A percentile compares a stretch with the other conserved stretches of the same genome.
phyloP scores from a whole-genome alignment of 2,329 filamentous ascomycete genomes.

The Xylaria sp. region DNA sequence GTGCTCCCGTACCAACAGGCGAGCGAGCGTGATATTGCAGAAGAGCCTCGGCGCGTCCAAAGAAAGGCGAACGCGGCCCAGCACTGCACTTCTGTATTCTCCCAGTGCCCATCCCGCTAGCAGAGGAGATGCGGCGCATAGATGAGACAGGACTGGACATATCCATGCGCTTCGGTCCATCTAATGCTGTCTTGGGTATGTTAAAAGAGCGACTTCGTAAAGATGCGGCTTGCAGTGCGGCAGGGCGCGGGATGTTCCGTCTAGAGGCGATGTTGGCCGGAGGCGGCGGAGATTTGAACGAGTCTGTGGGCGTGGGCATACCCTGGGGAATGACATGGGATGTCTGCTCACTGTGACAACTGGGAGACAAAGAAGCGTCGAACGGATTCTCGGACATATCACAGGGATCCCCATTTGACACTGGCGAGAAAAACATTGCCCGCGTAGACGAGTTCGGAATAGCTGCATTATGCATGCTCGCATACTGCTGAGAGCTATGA shows the following conservation, averaged over 20 bases:
- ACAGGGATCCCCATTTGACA: conserved; percentile 36
- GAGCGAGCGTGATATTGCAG: conserved; percentile 57
- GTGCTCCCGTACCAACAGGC: conserved; percentile 54
- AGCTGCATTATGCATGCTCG: conserved; percentile 34
- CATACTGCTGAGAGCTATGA: conserved; percentile 39
- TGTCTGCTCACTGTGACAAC: conserved; percentile 35
- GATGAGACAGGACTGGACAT: conserved; percentile 54
- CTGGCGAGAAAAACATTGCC: conserved; percentile 41
- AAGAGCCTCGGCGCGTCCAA: conserved; percentile 59
- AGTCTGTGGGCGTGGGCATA: conserved; percentile 48
- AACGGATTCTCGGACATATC: conserved; percentile 37
- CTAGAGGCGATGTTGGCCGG: conserved; percentile 66
- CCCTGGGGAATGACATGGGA: conserved; percentile 37
- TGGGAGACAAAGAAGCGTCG: conserved; percentile 33
- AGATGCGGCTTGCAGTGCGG: conserved; percentile 60
- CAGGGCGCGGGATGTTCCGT: conserved; percentile 61
- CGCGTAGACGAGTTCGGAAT: conserved; percentile 38
- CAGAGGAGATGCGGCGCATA: conserved; percentile 66
- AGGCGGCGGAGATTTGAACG: conserved; percentile 61
- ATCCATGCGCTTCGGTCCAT: conserved; percentile 59
- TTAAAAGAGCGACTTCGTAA: conserved; percentile 58
- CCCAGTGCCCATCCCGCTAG: conserved; percentile 56
- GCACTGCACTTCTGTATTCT: conserved; percentile 56
- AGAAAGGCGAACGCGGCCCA: conserved; percentile 57
- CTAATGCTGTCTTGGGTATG: conserved; percentile 59